phyloP scores from a whole-genome alignment of 345 rosid species.

The Populus nigra region DNA sequence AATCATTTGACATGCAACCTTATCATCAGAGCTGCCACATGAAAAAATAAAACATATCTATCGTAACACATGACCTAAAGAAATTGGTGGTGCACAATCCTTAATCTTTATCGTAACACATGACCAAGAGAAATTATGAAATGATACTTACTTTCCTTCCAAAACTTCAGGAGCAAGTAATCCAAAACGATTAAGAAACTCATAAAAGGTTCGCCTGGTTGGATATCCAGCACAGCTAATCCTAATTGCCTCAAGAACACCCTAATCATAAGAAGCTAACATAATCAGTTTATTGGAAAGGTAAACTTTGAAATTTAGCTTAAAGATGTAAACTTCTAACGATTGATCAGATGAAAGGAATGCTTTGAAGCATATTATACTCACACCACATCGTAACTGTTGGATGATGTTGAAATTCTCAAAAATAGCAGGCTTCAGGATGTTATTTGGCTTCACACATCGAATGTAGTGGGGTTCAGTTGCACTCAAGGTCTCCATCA shows the following conservation, averaged over 20 bases:
- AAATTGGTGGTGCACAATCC: neutral
- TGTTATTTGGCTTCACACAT: conserved; percentile 97
- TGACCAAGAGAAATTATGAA: neutral
- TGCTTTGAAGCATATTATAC: conserved; percentile 26
- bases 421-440: conserved; percentile 86
- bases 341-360: neutral
- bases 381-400: conserved; percentile 93
- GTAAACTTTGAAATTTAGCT: neutral
- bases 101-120: neutral
- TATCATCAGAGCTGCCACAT: conserved; percentile 70
- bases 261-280: conserved; percentile 39
- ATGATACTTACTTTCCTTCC: conserved; percentile 68
- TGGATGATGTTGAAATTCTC: conserved; percentile 85
- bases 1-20: conserved; percentile 79
- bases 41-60: conserved; percentile 3
- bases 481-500: conserved; percentile 85
- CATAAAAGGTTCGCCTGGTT: conserved; percentile 85
- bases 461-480: conserved; percentile 98
- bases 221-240: conserved; percentile 99
- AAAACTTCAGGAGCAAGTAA: conserved; percentile 88
- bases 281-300: neutral
- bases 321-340: neutral
- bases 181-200: conserved; percentile 89
- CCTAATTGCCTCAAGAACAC: conserved; percentile 96
- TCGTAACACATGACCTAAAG: neutral